These are phyloP conservation scores for Pholiota molesta DNA, from an alignment of 768 basidiomycete species.

Conservation along the genomic window DNA sequence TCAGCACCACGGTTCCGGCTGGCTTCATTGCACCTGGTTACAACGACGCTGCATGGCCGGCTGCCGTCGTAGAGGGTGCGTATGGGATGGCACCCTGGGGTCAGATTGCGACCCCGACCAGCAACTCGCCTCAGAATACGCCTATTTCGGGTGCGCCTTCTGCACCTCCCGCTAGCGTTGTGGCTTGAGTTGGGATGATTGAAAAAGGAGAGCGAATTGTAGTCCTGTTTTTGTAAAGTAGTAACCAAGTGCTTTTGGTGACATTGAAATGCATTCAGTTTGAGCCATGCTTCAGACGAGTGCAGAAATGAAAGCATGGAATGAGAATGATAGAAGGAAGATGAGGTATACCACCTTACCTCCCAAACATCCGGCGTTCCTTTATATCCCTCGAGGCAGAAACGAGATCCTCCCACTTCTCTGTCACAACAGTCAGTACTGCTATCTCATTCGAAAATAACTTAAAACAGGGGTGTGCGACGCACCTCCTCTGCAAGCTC, in stretches of 20 bases:
- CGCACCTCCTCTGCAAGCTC: no score
- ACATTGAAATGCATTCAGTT: neutral
- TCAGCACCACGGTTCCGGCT: conserved; percentile 16
- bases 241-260: neutral
- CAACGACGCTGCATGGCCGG: conserved; percentile 26
- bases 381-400: no score
- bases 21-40: conserved; percentile 15
- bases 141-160: neutral
- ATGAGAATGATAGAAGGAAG: no score
- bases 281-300: no score
- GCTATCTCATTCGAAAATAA: no score
- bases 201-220: neutral
- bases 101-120: neutral
- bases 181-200: neutral
- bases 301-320: no score
- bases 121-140: neutral
- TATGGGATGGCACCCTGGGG: conserved; percentile 29
- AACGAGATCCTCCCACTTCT: no score
- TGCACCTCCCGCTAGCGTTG: neutral
- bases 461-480: no score
- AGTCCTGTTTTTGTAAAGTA: neutral
- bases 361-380: no score
- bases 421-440: no score
- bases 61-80: conserved; percentile 24
- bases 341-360: no score